phyloP scores from a whole-genome alignment of 108 stramenopile genomes.

The Skeletonema marinoi region DNA sequence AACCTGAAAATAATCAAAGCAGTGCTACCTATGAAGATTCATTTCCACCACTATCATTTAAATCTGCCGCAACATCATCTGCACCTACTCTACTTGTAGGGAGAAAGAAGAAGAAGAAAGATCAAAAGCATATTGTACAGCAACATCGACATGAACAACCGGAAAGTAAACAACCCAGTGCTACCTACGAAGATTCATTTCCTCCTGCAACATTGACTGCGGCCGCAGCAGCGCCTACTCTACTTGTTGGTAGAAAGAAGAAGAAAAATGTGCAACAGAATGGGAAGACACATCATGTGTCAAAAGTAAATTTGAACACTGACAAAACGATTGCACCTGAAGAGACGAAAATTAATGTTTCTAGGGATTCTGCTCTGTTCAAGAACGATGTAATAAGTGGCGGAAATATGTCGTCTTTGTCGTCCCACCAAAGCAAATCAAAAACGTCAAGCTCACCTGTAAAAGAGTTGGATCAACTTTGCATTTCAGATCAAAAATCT shows the following conservation, averaged over 20 bases:
- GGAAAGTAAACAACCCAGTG: neutral
- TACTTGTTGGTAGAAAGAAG: slow-evolving; percentile 16
- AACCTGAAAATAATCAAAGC: neutral
- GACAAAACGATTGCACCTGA: neutral
- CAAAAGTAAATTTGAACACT: neutral
- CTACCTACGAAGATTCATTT: neutral
- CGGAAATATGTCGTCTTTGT: neutral
- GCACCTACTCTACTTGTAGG: slow-evolving; percentile 33
- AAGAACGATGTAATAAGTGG: neutral
- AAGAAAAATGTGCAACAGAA: neutral
- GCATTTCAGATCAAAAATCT: neutral
- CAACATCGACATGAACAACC: neutral
- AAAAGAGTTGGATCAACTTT: neutral
- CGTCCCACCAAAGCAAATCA: neutral
- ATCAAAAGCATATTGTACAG: neutral
- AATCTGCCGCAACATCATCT: neutral
- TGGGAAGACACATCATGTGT: neutral
- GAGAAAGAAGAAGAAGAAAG: slow-evolving; percentile 39
- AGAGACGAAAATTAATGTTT: neutral
- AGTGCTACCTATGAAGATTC: slow-evolving; percentile 41
- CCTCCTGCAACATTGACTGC: neutral
- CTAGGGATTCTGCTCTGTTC: neutral
- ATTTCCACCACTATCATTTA: slow-evolving; percentile 50
- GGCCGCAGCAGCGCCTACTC: neutral
- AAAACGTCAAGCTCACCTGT: neutral